These are phyloP conservation scores for Hypoxylon sp. DNA, from an alignment of 2,329 filamentous ascomycete species.

Conservation along the genomic window DNA sequence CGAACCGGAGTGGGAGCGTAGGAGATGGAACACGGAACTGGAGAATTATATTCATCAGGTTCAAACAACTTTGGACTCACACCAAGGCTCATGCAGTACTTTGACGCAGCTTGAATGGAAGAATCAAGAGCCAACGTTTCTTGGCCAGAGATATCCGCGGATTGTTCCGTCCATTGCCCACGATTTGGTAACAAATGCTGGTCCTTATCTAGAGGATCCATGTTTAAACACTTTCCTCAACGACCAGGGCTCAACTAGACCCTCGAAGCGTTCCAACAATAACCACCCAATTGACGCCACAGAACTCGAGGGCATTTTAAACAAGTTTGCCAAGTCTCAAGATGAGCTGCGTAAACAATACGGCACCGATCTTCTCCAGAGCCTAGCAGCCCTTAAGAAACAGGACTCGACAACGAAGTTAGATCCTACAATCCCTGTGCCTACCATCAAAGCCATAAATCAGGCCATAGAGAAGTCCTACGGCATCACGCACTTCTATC, in stretches of 20 bases:
- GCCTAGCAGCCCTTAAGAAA: constrained; percentile 36
- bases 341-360: constrained; percentile 58
- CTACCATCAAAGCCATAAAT: not conserved
- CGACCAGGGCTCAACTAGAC: not conserved
- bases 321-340: constrained; percentile 48
- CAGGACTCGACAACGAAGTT: not conserved
- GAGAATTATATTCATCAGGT: constrained; percentile 33
- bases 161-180: constrained; percentile 25
- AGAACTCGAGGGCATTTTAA: constrained; percentile 55
- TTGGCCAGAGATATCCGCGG: not conserved
- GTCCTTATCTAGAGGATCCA: constrained; percentile 8
- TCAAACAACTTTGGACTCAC: constrained; percentile 31
- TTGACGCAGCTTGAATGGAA: constrained; percentile 4
- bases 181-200: constrained; percentile 33
- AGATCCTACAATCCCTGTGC: not conserved
- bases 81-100: not conserved
- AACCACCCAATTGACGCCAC: constrained; percentile 19
- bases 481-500: not conserved
- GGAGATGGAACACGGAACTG: constrained; percentile 35
- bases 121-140: constrained; percentile 18
- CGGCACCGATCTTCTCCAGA: constrained; percentile 48
- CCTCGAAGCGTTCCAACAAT: not conserved
- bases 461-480: constrained; percentile 5
- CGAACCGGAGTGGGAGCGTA: constrained; percentile 41
- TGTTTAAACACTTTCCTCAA: not conserved